Evolutionary conservation across 2,329 filamentous ascomycete species (phyloP).

Genomic region (Nemania sp.): DNA sequence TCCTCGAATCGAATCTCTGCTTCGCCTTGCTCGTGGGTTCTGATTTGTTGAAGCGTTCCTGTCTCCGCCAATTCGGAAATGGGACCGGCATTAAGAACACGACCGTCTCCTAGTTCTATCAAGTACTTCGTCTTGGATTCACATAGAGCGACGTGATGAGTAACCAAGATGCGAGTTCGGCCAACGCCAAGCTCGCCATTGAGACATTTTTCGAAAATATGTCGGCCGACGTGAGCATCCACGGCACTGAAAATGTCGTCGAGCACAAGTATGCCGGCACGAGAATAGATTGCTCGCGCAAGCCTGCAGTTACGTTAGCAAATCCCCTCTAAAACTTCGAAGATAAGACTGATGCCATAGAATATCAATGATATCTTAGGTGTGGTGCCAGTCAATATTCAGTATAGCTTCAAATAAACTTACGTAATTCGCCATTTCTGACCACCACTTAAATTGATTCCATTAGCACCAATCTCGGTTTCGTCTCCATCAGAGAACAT

Average conservation of each 20-base stretch:
- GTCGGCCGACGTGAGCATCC: slow-evolving; percentile 79
- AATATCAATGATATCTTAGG: background rate
- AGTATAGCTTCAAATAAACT: slow-evolving; percentile 13
- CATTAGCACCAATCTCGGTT: slow-evolving; percentile 83
- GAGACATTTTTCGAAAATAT: slow-evolving; percentile 77
- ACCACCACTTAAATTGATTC: slow-evolving; percentile 81
- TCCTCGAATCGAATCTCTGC: slow-evolving; percentile 47
- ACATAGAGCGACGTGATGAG: slow-evolving; percentile 76
- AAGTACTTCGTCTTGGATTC: slow-evolving; percentile 73
- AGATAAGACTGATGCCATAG: background rate
- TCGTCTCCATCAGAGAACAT: slow-evolving; percentile 77
- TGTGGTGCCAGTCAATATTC: background rate
- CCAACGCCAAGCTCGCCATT: slow-evolving; percentile 70
- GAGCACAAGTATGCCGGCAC: slow-evolving; percentile 74
- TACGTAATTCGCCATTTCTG: slow-evolving; percentile 79
- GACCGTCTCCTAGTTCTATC: slow-evolving; percentile 73
- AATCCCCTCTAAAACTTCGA: background rate
- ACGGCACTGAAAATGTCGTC: slow-evolving; percentile 86
- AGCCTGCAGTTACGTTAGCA: slow-evolving; percentile 47
- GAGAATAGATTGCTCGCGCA: slow-evolving; percentile 78
- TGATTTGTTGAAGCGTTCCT: slow-evolving; percentile 61
- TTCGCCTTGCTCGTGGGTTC: slow-evolving; percentile 56
- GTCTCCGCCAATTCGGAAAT: slow-evolving; percentile 66
- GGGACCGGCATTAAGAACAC: slow-evolving; percentile 65
- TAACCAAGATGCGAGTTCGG: slow-evolving; percentile 77